phyloP scores from a whole-genome alignment of 306 rosid genomes.

The Luffa aegyptiaca region DNA sequence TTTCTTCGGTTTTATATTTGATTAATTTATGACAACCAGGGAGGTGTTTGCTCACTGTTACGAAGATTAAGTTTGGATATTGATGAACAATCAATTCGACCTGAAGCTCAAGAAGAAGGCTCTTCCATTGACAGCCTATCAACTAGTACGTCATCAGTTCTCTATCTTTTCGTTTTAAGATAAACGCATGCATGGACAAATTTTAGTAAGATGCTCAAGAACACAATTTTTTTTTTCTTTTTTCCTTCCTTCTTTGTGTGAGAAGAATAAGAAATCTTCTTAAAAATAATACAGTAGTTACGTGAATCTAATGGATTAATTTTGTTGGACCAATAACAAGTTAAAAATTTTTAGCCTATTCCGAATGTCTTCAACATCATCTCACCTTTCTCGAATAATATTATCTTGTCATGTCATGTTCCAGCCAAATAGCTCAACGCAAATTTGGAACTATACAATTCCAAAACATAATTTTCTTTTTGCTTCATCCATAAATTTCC shows the following conservation, averaged over 20 bases:
- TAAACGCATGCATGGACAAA: neutral
- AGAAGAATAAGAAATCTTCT: neutral
- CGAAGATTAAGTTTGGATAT: slow-evolving; percentile 45
- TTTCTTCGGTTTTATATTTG: too few species aligned
- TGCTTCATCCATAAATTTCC: neutral
- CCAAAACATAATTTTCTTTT: neutral
- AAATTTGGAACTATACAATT: neutral
- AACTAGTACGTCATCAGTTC: slow-evolving; percentile 17
- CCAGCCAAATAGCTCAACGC: neutral
- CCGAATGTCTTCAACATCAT: neutral
- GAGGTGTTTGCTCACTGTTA: slow-evolving; percentile 59
- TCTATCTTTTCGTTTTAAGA: neutral
- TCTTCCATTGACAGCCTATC: slow-evolving; percentile 10
- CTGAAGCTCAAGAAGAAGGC: neutral
- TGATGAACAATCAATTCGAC: slow-evolving; percentile 28
- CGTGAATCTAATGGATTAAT: neutral
- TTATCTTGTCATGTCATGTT: neutral
- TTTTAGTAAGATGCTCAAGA: neutral
- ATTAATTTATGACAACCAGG: slow-evolving; percentile 30
- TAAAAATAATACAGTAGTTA: too few species aligned
- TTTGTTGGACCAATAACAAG: neutral
- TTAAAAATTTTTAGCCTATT: neutral
- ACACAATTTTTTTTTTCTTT: neutral
- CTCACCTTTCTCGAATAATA: neutral
- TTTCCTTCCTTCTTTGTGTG: too few species aligned